Evolutionary conservation across 768 basidiomycete species (phyloP).

Genomic region (Mycena capillaripes): DNA sequence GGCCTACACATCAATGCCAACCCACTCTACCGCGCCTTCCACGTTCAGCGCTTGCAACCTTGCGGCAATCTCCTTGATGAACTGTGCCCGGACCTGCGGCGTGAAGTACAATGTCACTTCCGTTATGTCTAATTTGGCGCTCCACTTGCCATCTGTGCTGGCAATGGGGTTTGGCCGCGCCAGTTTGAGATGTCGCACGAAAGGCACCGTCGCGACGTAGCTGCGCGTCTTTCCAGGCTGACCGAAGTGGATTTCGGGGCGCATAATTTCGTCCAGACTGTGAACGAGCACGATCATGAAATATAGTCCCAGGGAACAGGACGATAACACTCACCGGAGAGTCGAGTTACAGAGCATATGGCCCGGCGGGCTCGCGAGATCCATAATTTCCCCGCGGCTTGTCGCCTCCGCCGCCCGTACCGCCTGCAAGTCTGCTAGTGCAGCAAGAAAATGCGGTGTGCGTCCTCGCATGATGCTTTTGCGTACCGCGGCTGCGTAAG

Average conservation of each 20-base stretch:
- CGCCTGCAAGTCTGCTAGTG: conserved; percentile 23
- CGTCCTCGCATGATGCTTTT: conserved; percentile 14
- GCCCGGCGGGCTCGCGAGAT: conserved; percentile 26
- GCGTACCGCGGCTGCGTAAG: conserved; percentile 20
- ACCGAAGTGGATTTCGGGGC: conserved; percentile 22
- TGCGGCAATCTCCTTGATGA: conserved; percentile 6
- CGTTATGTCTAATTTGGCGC: neutral
- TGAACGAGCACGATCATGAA: too few species aligned
- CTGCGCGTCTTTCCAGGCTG: conserved; percentile 5
- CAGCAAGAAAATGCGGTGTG: conserved; percentile 2
- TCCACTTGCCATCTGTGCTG: neutral
- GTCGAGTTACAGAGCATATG: conserved; percentile 24
- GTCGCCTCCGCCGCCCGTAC: conserved; percentile 5
- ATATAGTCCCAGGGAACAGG: too few species aligned
- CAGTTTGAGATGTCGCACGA: conserved; percentile 22
- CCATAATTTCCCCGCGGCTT: conserved; percentile 16
- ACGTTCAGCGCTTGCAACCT: neutral
- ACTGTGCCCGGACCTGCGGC: conserved; percentile 6
- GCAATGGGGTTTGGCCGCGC: conserved; percentile 16
- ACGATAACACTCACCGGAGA: neutral
- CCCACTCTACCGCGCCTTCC: conserved; percentile 17
- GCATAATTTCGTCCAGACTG: conserved; percentile 21
- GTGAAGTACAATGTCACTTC: conserved; percentile 26
- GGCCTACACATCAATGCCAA: too few species aligned
- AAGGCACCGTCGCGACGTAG: conserved; percentile 28